Base-by-base conservation (phyloP, 495 filamentous ascomycete species). In the Penicillium nucicola region DNA sequence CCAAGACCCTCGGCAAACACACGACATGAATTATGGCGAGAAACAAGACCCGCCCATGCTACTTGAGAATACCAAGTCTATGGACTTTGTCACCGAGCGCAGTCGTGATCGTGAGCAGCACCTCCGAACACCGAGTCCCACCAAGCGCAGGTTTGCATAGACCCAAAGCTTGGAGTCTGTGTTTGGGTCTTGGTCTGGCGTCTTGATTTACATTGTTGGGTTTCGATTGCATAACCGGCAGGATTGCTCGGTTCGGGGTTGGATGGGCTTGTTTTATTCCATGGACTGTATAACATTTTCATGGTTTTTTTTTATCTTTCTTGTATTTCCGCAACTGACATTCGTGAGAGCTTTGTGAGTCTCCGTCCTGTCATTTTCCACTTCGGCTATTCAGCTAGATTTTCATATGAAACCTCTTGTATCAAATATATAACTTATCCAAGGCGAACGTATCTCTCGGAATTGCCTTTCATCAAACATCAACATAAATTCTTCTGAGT, bases 51-150 rank as follows among this genome's bases (percentile, higher is more conserved):
- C 42, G 12, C 68, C 62, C 2, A 45, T 76, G n/a, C 58, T 73
- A 53, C 55, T 76, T 5, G 72, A 74, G 23, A 62, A 67, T 31
- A 52, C 65, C 1, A 61, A 52, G 14, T 30, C 54, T 3, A 62
- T 63, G 55, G 61, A 62, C 20, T 72, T 66, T 47, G 60, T 67
- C 25, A 66, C 60, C 1, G 69, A 69, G 34, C 68, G 71, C 25
- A 65, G 55, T 40, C 70, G 67, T 17, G 68, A 70, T 22, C 68
- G 71, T 5, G 61, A 69, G 22, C 53, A 49, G 2, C 66, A 68
- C 32, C 54, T 69, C 34, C 68, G 67, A 18, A 70, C 65, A 8
- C 71, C 72, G 17, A 76, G 72, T 47, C 71, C 72, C 1, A 52
- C 57, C 13, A 75, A 76, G 48, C 60, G 70, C 39, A 64, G 56